Conservation (phyloP, 305 asterid species). For the Petunia hybrid region DNA sequence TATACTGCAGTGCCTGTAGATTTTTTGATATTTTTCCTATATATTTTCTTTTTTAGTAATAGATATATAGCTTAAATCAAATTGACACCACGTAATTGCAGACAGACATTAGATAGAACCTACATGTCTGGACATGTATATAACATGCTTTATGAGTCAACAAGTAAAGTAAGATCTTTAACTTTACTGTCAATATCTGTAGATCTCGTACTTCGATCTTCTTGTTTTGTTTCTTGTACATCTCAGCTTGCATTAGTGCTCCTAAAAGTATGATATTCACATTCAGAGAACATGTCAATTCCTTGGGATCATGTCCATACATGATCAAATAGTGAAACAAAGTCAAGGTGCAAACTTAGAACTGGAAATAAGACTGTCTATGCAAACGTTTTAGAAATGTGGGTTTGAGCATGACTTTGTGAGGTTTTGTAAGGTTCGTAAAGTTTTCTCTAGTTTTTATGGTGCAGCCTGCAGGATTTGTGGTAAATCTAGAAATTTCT, state of each 20-base stretch:
- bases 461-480: slow-evolving; percentile 22
- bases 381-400: background rate
- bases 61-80: slow-evolving; percentile 10
- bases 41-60: background rate
- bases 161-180: background rate
- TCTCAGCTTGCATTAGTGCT: background rate
- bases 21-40: background rate
- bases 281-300: slow-evolving; percentile 9
- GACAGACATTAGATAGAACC: background rate
- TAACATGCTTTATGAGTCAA: slow-evolving; percentile 16
- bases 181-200: background rate
- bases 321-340: slow-evolving; percentile 2
- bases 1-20: slow-evolving; percentile 19
- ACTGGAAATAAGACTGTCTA: slow-evolving; percentile 18
- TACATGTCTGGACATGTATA: background rate
- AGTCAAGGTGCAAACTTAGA: background rate
- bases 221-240: slow-evolving; percentile 27
- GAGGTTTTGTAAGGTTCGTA: slow-evolving; percentile 11
- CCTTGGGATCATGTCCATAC: background rate
- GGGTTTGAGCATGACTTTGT: background rate
- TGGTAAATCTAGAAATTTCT: background rate
- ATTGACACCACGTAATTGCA: slow-evolving; percentile 22
- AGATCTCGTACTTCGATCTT: background rate
- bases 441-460: background rate
- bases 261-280: slow-evolving; percentile 4